A percentile compares a stretch with the other conserved stretches of the same genome.
phyloP scores from a whole-genome alignment of 1,284 basidiomycete genomes.

The Ceratobasidium sp. region DNA sequence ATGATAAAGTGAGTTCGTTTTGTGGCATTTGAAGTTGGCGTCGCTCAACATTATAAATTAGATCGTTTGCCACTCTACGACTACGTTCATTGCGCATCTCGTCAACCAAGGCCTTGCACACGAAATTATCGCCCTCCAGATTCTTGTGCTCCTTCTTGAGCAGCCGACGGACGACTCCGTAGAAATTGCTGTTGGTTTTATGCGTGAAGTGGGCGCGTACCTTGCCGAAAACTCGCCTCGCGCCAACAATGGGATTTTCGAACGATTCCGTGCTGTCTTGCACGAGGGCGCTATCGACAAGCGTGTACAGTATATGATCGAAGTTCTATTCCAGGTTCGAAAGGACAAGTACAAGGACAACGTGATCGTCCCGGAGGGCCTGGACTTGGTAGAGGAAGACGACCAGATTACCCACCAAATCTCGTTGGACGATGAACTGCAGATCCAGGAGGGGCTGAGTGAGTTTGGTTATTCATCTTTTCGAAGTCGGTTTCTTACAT shows the following conservation, averaged over 20 bases:
- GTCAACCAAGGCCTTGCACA: conserved; percentile 97
- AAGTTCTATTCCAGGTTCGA: conserved; percentile 97
- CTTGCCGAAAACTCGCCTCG: conserved; percentile 94
- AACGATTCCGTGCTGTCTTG: conserved; percentile 95
- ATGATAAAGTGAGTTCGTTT: conserved; percentile 85
- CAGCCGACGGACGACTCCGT: conserved; percentile 98
- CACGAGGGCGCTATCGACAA: conserved; percentile 97
- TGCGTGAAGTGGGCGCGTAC: conserved; percentile 97
- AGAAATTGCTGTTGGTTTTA: conserved; percentile 98
- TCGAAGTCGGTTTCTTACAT: neutral
- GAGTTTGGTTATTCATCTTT: conserved; percentile 56
- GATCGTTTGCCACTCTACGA: conserved; percentile 94
- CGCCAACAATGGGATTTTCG: conserved; percentile 92
- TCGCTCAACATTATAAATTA: conserved; percentile 54
- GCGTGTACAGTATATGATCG: conserved; percentile 99
- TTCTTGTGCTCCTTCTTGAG: conserved; percentile 93
- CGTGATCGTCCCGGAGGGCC: conserved; percentile 89
- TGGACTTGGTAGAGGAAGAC: conserved; percentile 98
- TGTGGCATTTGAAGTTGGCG: neutral
- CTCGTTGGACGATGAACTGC: conserved; percentile 91
- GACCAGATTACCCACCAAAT: conserved; percentile 97
- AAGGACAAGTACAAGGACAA: conserved; percentile 99
- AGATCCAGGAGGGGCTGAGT: conserved; percentile 96
- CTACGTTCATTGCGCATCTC: conserved; percentile 96
- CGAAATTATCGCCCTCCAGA: conserved; percentile 95